phyloP scores from a whole-genome alignment of 2,329 filamentous ascomycete species.

The Colletotrichum sp. region DNA sequence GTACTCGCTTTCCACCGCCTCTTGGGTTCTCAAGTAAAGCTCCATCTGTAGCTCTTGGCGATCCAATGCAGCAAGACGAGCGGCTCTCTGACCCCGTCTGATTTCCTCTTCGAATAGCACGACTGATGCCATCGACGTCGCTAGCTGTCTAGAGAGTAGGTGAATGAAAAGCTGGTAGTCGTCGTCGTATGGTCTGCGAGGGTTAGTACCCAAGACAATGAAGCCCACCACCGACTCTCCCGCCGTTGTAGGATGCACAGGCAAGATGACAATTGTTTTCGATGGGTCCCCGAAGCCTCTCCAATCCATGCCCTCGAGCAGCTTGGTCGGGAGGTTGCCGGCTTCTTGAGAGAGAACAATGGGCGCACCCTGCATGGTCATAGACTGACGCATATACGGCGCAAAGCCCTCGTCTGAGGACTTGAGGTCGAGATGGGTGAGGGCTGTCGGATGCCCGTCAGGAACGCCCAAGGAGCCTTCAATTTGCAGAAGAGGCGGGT shows the following conservation, averaged over 20 bases:
- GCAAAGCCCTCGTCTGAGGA: conserved; percentile 75
- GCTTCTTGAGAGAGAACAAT: conserved; percentile 71
- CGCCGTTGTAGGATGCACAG: conserved; percentile 75
- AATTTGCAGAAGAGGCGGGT: conserved; percentile 68
- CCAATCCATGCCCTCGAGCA: conserved; percentile 72
- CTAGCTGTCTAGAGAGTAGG: conserved; percentile 74
- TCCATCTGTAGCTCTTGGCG: conserved; percentile 79
- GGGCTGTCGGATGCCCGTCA: conserved; percentile 63
- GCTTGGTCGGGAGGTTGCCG: conserved; percentile 65
- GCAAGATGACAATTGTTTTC: conserved; percentile 74
- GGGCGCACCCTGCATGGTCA: conserved; percentile 66
- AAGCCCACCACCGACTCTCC: conserved; percentile 78
- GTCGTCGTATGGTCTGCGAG: conserved; percentile 77
- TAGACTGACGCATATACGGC: conserved; percentile 76
- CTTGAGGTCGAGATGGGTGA: conserved; percentile 69
- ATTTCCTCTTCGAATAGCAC: conserved; percentile 87
- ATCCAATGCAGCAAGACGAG: conserved; percentile 75
- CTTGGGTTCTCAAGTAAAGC: conserved; percentile 66
- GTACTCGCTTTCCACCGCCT: conserved; percentile 71
- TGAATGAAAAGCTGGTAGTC: conserved; percentile 82
- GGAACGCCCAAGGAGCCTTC: conserved; percentile 76
- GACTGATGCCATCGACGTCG: conserved; percentile 80
- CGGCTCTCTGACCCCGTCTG: conserved; percentile 72
- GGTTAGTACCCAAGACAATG: conserved; percentile 79
- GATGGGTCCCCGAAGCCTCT: conserved; percentile 75